Percentiles rank a stretch among this genome's conserved stretches.
phyloP scores from a whole-genome alignment of 192 early-diverging fungal species.

The Geosiphon pyriformis region DNA sequence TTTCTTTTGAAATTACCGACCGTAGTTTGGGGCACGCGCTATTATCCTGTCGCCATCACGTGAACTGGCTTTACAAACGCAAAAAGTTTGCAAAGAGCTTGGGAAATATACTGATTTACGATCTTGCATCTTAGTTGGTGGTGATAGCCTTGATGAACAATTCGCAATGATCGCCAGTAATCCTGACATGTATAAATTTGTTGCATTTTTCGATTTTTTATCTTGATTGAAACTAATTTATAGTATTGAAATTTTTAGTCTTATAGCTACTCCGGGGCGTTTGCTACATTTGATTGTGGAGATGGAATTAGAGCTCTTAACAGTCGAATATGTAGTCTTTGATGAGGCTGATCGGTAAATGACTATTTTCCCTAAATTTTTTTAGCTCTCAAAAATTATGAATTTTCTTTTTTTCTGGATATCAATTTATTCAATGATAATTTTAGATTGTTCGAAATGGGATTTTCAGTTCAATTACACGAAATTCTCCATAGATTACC shows the following conservation, averaged over 20 bases:
- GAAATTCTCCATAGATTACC: conserved; percentile 87
- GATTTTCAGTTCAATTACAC: conserved; percentile 91
- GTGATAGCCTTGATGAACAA: conserved; percentile 95
- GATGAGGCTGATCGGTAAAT: conserved; percentile 94
- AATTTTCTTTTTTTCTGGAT: conserved; percentile 10
- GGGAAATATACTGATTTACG: conserved; percentile 91
- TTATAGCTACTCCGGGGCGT: conserved; percentile 81
- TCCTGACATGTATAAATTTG: conserved; percentile 74
- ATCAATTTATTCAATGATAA: background rate
- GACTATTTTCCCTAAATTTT: background rate
- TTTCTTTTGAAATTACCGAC: no score
- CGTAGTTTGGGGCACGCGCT: conserved; percentile 62
- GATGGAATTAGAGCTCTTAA: conserved; percentile 83
- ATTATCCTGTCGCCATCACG: conserved; percentile 90
- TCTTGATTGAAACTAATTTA: background rate
- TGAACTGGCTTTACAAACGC: conserved; percentile 95
- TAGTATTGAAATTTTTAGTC: conserved; percentile 20
- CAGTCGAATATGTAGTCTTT: conserved; percentile 94
- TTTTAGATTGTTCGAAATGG: conserved; percentile 85
- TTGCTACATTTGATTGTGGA: conserved; percentile 82
- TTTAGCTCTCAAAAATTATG: background rate
- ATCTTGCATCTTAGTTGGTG: conserved; percentile 85
- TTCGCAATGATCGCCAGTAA: conserved; percentile 89
- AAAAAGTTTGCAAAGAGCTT: conserved; percentile 89
- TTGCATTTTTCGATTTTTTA: background rate